Evolutionary conservation across 805 yeast genomes (phyloP).

Genomic region (Cyberlindnera bimundalis): DNA sequence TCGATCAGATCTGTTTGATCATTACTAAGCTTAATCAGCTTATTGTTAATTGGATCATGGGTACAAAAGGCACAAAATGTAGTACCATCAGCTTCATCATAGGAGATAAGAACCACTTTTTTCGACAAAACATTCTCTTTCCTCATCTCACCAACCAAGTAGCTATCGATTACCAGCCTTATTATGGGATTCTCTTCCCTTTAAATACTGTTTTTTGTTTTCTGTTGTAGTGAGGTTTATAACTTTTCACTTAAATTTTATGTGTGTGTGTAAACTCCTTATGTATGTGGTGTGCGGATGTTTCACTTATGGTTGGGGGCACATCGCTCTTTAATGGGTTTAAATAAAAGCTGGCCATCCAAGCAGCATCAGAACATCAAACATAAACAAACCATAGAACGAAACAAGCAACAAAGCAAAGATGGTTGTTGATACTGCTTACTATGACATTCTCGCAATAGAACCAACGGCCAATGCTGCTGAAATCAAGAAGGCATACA

Average conservation of each 20-base stretch:
- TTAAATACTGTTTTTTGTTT: too few species aligned
- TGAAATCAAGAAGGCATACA: conserved; percentile 75
- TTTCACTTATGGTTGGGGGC: too few species aligned
- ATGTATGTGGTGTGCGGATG: neutral
- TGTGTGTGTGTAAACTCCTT: too few species aligned
- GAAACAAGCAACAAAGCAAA: too few species aligned
- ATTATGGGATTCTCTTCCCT: too few species aligned
- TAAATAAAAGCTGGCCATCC: too few species aligned
- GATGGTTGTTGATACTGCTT: conserved; percentile 72
- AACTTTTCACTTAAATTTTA: too few species aligned
- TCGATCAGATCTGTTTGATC: neutral
- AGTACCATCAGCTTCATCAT: conserved; percentile 13
- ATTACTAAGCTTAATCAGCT: conserved; percentile 11
- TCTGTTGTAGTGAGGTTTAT: too few species aligned
- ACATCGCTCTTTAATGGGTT: too few species aligned
- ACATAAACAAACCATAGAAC: too few species aligned
- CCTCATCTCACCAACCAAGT: neutral
- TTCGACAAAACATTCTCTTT: conserved; percentile 6
- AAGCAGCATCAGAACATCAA: too few species aligned
- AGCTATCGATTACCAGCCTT: too few species aligned
- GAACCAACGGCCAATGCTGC: conserved; percentile 53
- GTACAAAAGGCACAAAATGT: conserved; percentile 8
- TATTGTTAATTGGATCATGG: conserved; percentile 8
- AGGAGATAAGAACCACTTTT: conserved; percentile 11
- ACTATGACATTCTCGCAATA: conserved; percentile 66